A percentile compares a stretch with the other conserved stretches of the same genome.
Conservation (phyloP, 805 yeast species). For the Wickerhamiella siamensis region DNA sequence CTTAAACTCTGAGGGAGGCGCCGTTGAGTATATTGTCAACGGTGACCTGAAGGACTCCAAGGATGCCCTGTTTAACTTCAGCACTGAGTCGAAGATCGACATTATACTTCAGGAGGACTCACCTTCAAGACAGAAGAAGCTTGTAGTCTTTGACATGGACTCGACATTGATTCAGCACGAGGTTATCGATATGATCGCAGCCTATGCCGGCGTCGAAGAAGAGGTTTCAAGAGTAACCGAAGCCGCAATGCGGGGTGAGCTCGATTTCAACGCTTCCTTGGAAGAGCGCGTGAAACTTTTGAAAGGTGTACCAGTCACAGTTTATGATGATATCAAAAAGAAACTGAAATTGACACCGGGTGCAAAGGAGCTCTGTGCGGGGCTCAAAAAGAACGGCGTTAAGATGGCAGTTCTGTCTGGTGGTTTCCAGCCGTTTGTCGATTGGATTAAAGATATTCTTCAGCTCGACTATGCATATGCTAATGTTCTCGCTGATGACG, state of each 20-base stretch:
- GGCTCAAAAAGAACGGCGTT: slow-evolving; percentile 46
- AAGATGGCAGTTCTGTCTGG: slow-evolving; percentile 84
- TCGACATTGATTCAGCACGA: slow-evolving; percentile 92
- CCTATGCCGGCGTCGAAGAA: slow-evolving; percentile 78
- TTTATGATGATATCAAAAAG: slow-evolving; percentile 67
- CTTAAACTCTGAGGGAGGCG: not conserved
- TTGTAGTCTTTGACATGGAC: slow-evolving; percentile 94
- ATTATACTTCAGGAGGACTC: not conserved
- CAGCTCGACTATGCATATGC: slow-evolving; percentile 83
- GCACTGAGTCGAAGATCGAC: not conserved
- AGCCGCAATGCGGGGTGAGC: slow-evolving; percentile 92
- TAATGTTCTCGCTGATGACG: slow-evolving; percentile 39
- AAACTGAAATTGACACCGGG: slow-evolving; percentile 74
- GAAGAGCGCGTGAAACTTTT: slow-evolving; percentile 61
- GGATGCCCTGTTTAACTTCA: not conserved
- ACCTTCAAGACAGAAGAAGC: slow-evolving; percentile 28
- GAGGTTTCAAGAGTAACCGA: slow-evolving; percentile 82
- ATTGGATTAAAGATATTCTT: slow-evolving; percentile 49
- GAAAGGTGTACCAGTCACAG: slow-evolving; percentile 58
- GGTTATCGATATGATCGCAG: slow-evolving; percentile 91
- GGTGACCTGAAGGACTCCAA: not conserved
- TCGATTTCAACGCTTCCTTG: slow-evolving; percentile 77
- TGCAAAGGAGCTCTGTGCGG: slow-evolving; percentile 53
- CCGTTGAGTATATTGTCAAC: not conserved
- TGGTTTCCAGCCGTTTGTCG: slow-evolving; percentile 84